Conservation (phyloP, 2,329 filamentous ascomycete genomes). For the Keithomyces neogunnii region DNA sequence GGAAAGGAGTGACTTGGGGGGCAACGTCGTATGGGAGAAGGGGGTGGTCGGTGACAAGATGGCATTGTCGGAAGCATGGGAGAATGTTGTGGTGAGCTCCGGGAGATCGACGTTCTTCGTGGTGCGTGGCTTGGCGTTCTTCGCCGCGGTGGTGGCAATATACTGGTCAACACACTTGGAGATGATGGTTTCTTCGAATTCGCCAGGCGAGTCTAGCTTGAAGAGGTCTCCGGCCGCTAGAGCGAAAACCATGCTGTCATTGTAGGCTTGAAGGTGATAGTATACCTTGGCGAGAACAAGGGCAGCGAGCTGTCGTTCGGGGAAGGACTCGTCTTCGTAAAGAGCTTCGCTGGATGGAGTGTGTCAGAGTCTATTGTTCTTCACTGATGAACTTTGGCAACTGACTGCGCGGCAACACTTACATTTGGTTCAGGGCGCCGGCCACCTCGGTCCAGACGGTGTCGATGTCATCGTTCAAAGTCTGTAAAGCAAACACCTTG, state of each 20-base stretch:
- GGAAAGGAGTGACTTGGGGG: conserved; percentile 91
- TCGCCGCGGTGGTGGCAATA: conserved; percentile 61
- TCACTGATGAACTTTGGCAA: neutral
- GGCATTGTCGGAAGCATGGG: conserved; percentile 57
- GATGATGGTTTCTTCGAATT: conserved; percentile 98
- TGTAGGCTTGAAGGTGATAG: conserved; percentile 97
- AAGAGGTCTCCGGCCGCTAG: conserved; percentile 91
- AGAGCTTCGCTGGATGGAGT: conserved; percentile 67
- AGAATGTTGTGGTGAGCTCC: conserved; percentile 75
- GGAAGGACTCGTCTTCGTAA: conserved; percentile 93
- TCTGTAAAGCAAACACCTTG: conserved; percentile 89
- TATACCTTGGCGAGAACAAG: conserved; percentile 96
- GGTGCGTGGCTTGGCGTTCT: conserved; percentile 36
- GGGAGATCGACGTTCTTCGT: conserved; percentile 43
- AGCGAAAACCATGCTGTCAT: conserved; percentile 98
- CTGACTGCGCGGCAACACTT: conserved; percentile 16
- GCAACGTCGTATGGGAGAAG: conserved; percentile 87
- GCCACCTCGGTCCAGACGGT: conserved; percentile 97
- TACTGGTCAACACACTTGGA: conserved; percentile 98
- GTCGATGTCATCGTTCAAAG: conserved; percentile 93
- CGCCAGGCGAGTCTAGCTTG: conserved; percentile 80
- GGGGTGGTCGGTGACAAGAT: conserved; percentile 85
- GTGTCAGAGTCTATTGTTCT: neutral
- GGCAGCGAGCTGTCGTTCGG: conserved; percentile 87
- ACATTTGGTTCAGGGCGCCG: conserved; percentile 89